Base-by-base conservation (phyloP, 2,329 filamentous ascomycete genomes). In the Blastomyces gilchristii region DNA sequence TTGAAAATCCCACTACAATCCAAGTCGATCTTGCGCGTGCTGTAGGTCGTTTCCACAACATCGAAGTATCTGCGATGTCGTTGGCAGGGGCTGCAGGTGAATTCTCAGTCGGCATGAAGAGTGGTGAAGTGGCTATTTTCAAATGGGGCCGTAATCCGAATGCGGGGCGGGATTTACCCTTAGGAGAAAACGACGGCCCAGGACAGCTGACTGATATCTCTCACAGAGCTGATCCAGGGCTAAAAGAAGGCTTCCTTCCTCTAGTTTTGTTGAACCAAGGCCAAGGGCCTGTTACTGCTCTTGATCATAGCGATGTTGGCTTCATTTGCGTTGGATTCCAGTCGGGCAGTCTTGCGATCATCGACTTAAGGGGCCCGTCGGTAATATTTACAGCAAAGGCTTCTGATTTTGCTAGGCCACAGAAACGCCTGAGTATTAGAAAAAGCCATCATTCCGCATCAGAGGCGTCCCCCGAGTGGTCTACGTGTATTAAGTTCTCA, bases 301-400 rank as follows among this genome's bases (percentile, higher is more conserved):
- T 95, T 47, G 88, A 90, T 63, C 85, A 94, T 63, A 94, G 91
- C n/a, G 90, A 96, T 73, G 87, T 97, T 14, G 94, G 94, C 0
- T 99, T 99, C 71, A 85, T 96, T 12, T 92, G 88, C 12, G 87
- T 88, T 39, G 94, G 91, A 0, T 96, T 91, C 11, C 89, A 96
- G 73, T 85, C 85, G 49, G 94, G 94, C 2, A 85, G 85, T 66
- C 75, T 99, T 47, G 88, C 85, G 9, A 83, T 99, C 47, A 84
- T 97, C 60, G 94, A 99, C 73, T 80, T 99, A 65, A 86, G 94
- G 63, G 93, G 92, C 0, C 94, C 94, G 25, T 82, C 86, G 0
- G 82, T 97, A 57, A 94, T 97, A 65, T 91, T 89, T 72, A 87
- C 86, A 60, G 85, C 84, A 1, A 84, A 87, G 16, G 79, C 93